phyloP scores from a whole-genome alignment of 305 asterid species.

The Withania somnifera region DNA sequence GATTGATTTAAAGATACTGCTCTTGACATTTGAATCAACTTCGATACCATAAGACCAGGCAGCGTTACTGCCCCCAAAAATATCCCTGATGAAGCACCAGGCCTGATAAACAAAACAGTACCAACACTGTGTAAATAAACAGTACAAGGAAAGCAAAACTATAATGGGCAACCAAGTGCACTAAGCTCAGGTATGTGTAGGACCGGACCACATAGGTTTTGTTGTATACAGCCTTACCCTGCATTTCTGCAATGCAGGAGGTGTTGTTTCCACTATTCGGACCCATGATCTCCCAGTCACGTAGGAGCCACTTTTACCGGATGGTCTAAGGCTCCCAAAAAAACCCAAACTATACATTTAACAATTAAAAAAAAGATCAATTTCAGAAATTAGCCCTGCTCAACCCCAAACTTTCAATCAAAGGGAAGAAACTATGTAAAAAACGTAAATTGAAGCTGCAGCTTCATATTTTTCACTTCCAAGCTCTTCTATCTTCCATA shows the following conservation, averaged over 20 bases:
- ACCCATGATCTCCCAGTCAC: too few species aligned
- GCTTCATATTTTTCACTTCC: not conserved
- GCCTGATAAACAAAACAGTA: slow-evolving; percentile 40
- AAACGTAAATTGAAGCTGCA: not conserved
- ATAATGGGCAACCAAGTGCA: not conserved
- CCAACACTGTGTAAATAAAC: slow-evolving; percentile 8
- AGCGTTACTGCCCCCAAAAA: slow-evolving; percentile 74
- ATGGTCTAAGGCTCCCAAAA: not conserved
- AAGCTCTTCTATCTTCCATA: not conserved
- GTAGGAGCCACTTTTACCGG: too few species aligned
- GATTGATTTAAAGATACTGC: slow-evolving; percentile 29
- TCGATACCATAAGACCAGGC: slow-evolving; percentile 75
- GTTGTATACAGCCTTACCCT: too few species aligned
- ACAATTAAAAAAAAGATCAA: not conserved
- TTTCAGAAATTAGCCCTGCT: not conserved
- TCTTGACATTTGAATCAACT: slow-evolving; percentile 59
- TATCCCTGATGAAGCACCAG: slow-evolving; percentile 85
- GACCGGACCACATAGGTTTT: too few species aligned
- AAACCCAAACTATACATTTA: not conserved
- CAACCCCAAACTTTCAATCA: not conserved
- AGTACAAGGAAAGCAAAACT: not conserved
- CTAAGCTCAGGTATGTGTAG: too few species aligned
- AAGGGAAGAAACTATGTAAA: not conserved
- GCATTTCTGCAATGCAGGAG: too few species aligned
- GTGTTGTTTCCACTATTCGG: too few species aligned